phyloP scores from a whole-genome alignment of 306 rosid genomes.

The Vicia villosa region DNA sequence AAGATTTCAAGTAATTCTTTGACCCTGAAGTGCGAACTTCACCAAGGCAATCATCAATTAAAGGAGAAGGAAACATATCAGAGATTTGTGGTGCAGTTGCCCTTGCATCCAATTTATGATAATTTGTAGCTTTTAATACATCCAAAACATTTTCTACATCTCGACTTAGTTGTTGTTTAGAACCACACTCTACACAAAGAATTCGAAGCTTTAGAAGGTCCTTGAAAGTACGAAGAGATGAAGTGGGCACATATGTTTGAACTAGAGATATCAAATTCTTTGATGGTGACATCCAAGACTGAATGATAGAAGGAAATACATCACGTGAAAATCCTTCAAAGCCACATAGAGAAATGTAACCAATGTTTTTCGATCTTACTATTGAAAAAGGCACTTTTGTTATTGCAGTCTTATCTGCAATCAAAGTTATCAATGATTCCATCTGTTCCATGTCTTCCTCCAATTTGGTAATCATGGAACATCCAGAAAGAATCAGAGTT shows the following conservation, averaged over 20 bases:
- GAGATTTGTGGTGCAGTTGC: background rate
- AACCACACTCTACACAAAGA: background rate
- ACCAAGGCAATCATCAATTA: background rate
- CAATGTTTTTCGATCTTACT: slow-evolving; percentile 15
- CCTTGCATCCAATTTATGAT: background rate
- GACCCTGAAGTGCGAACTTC: background rate
- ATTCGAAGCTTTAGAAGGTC: slow-evolving; percentile 7
- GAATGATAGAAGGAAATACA: slow-evolving; percentile 11
- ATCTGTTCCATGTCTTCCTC: slow-evolving; percentile 21
- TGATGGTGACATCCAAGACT: slow-evolving; percentile 20
- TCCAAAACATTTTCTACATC: background rate
- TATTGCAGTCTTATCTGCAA: slow-evolving; percentile 21
- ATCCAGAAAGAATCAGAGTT: slow-evolving; percentile 16
- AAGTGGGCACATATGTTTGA: background rate
- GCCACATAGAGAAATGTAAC: slow-evolving; percentile 1
- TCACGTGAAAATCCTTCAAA: slow-evolving; percentile 13
- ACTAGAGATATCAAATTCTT: background rate
- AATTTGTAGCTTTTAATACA: background rate
- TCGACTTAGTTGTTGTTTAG: background rate
- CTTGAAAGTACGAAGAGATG: background rate
- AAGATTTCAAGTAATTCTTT: background rate
- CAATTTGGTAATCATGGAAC: slow-evolving; percentile 9
- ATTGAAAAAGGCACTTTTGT: slow-evolving; percentile 25
- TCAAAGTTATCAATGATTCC: slow-evolving; percentile 1
- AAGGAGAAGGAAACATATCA: background rate